Evolutionary conservation across 2,329 filamentous ascomycete genomes (phyloP), one percentile per base, ranked within the genome.

Genomic region (Diaporthe capsici): DNA sequence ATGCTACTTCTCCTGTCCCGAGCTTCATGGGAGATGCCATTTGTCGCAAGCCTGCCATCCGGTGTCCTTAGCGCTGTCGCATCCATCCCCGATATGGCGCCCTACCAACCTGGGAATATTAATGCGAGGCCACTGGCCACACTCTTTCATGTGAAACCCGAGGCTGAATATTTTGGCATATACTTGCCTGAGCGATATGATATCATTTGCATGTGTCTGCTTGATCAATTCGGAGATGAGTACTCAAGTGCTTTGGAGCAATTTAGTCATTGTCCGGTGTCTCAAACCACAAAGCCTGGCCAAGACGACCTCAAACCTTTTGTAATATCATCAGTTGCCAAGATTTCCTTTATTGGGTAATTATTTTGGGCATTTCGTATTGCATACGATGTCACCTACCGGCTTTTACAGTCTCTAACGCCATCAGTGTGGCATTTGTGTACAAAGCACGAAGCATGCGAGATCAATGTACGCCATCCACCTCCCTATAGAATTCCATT

Each of bases 111-210:
- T 51, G 44, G 63, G 63, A 67, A 67, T 51, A 17, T 47, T 4
- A 67, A 67, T 67, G 63, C 63, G 63, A 67, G 63, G 44, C 42
- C 42, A 4, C 13, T 15, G 25, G 20, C 1, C 10, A 34, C 44
- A 37, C 20, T 6, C 25, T 67, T 28, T 25, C 44, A 67, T 51
- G 31, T 67, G 63, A 67, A 51, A 67, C 63, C 44, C 63, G 63
- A 37, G 20, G 44, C 28, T 12, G 22, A 22, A n/a, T 34, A 3
- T 34, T 13, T n/a, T n/a, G 17, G 20, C 34, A 8, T 39, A 0
- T 37, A 2, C 8, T 15, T 31, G 4, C 17, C 20, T 13, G 25
- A 13, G 42, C 4, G 5, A 13, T 28, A 49, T 67, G 42, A 49
- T 34, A 67, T 67, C 42, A 67, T 67, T 49, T 67, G 10, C 61